Evolutionary conservation across 192 early-diverging fungal species (phyloP).

Genomic region (Rhizophlyctis rosea): DNA sequence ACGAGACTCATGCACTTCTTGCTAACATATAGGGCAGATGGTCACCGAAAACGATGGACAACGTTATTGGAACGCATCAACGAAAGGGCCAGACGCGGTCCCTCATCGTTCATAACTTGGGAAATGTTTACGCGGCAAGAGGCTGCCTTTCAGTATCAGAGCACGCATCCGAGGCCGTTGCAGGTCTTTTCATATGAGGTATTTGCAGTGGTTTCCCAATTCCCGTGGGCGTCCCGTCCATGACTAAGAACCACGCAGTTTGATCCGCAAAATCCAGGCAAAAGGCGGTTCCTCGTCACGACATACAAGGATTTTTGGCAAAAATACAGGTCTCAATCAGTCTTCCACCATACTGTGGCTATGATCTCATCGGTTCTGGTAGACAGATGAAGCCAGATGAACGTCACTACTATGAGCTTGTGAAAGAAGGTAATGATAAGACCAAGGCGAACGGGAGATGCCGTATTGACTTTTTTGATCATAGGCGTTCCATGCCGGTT

Average conservation of each 20-base stretch:
- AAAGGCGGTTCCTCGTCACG: slow-evolving; percentile 26
- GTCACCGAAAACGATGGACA: not conserved
- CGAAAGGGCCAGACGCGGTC: not conserved
- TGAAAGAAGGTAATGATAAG: slow-evolving; percentile 7
- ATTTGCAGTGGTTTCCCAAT: not conserved
- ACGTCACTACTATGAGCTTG: slow-evolving; percentile 28
- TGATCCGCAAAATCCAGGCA: slow-evolving; percentile 18
- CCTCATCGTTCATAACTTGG: slow-evolving; percentile 6
- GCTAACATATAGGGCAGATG: too few relatives aligned
- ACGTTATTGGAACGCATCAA: not conserved
- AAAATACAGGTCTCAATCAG: slow-evolving; percentile 12
- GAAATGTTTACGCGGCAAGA: slow-evolving; percentile 7
- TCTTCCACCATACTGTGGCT: not conserved
- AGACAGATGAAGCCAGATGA: not conserved
- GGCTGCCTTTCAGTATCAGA: slow-evolving; percentile 5
- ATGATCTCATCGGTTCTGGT: not conserved
- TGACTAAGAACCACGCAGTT: not conserved
- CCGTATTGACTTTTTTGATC: not conserved
- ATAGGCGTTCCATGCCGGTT: slow-evolving; percentile 19
- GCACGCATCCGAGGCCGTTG: slow-evolving; percentile 1
- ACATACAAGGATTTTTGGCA: slow-evolving; percentile 20
- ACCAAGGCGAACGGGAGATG: not conserved
- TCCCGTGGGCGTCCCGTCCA: not conserved
- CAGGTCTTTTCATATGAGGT: slow-evolving; percentile 25
- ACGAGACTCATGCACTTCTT: too few relatives aligned